phyloP scores from a whole-genome alignment of 495 filamentous ascomycete species.

The Trichocladium uniseriatum region DNA sequence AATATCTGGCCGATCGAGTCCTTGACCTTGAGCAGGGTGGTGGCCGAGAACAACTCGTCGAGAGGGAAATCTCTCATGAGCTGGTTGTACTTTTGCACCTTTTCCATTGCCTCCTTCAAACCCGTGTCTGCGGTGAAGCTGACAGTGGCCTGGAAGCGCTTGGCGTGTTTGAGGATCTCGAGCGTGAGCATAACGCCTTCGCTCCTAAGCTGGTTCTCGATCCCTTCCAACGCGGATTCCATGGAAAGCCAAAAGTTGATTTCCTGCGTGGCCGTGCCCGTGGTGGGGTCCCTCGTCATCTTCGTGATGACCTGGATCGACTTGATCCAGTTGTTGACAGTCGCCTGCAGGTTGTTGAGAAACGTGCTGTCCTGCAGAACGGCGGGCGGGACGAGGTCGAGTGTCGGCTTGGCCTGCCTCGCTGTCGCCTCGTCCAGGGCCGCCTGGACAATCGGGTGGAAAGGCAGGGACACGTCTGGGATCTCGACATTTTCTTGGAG shows the following conservation, averaged over 20 bases:
- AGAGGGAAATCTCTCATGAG: conserved; percentile 96
- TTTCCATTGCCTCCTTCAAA: conserved; percentile 85
- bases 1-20: conserved; percentile 85
- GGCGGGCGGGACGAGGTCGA: conserved; percentile 63
- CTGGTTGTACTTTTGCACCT: conserved; percentile 96
- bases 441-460: conserved; percentile 77
- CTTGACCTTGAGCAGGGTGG: conserved; percentile 79
- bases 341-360: conserved; percentile 86
- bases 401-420: conserved; percentile 53
- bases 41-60: conserved; percentile 87
- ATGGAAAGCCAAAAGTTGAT: conserved; percentile 98
- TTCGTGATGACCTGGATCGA: conserved; percentile 96
- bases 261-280: conserved; percentile 86
- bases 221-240: conserved; percentile 81
- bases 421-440: conserved; percentile 66
- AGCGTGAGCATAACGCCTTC: conserved; percentile 87
- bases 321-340: conserved; percentile 94
- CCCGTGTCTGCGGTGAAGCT: conserved; percentile 95
- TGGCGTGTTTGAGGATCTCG: conserved; percentile 88
- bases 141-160: conserved; percentile 91
- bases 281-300: conserved; percentile 78
- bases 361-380: conserved; percentile 78
- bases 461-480: conserved; percentile 72
- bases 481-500: conserved; percentile 98
- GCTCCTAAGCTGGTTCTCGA: conserved; percentile 76